phyloP scores from a whole-genome alignment of 352 stramenopile species.

The Lagenidium sp. region DNA sequence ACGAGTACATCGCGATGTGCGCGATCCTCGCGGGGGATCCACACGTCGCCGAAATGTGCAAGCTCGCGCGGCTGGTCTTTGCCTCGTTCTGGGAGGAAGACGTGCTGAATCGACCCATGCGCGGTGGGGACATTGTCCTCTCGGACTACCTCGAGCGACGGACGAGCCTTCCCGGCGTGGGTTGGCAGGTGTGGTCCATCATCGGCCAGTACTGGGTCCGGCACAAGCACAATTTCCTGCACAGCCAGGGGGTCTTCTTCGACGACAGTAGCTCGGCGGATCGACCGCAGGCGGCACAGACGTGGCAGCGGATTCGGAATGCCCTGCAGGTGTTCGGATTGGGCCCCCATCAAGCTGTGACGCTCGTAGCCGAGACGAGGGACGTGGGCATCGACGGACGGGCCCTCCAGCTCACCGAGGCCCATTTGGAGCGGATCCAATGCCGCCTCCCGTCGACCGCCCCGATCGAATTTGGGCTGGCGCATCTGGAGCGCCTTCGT shows the following conservation, averaged over 20 bases:
- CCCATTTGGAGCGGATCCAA: not conserved
- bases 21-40: slow-evolving; percentile 18
- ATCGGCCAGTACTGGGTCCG: slow-evolving; percentile 47
- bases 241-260: slow-evolving; percentile 57
- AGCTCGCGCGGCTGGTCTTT: slow-evolving; percentile 46
- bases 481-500: slow-evolving; percentile 3
- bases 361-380: slow-evolving; percentile 14
- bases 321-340: slow-evolving; percentile 48
- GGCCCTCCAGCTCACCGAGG: not conserved
- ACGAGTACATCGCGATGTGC: slow-evolving; percentile 54
- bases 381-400: not conserved
- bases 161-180: slow-evolving; percentile 26
- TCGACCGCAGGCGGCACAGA: slow-evolving; percentile 5
- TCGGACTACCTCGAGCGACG: slow-evolving; percentile 26
- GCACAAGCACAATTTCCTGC: slow-evolving; percentile 56
- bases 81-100: slow-evolving; percentile 40
- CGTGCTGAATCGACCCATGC: slow-evolving; percentile 6
- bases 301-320: slow-evolving; percentile 23
- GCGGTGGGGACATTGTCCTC: slow-evolving; percentile 21
- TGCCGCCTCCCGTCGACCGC: not conserved
- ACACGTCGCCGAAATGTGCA: slow-evolving; percentile 30
- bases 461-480: slow-evolving; percentile 6
- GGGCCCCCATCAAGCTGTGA: slow-evolving; percentile 24
- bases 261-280: slow-evolving; percentile 10
- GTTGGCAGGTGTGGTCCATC: slow-evolving; percentile 43